Evolutionary conservation across 768 basidiomycete species (phyloP).

Genomic region (Mycena galopus): DNA sequence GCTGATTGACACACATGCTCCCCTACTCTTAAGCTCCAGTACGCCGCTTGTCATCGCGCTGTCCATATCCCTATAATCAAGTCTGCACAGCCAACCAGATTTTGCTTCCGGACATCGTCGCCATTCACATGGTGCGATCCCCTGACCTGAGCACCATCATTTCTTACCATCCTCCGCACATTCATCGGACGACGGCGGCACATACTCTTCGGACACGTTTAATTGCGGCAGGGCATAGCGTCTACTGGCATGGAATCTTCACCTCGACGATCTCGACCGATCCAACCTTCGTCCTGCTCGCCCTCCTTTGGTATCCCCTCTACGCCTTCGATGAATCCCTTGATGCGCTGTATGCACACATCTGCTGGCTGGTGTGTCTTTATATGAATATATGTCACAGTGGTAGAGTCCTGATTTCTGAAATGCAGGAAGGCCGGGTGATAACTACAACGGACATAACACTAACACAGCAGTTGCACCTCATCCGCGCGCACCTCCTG

Average conservation of each 20-base stretch:
- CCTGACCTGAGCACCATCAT: constrained; percentile 55
- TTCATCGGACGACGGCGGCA: constrained; percentile 52
- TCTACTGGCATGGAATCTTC: constrained; percentile 62
- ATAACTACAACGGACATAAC: constrained; percentile 54
- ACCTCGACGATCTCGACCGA: constrained; percentile 51
- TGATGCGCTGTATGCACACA: constrained; percentile 64
- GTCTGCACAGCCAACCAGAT: constrained; percentile 44
- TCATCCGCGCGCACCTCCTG: constrained; percentile 68
- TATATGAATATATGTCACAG: not conserved
- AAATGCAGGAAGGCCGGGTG: constrained; percentile 58
- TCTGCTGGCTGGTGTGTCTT: constrained; percentile 58
- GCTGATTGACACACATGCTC: constrained; percentile 66
- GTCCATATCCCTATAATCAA: not conserved
- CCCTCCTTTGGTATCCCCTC: constrained; percentile 69
- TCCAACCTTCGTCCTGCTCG: constrained; percentile 67
- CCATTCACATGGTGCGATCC: constrained; percentile 66
- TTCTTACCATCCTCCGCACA: constrained; percentile 55
- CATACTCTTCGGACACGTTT: constrained; percentile 51
- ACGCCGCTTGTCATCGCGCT: not conserved
- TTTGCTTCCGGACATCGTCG: constrained; percentile 62
- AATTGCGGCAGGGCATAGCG: constrained; percentile 52
- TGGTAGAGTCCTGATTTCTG: not conserved
- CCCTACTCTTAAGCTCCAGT: constrained; percentile 58
- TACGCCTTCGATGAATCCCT: constrained; percentile 74
- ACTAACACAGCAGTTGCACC: constrained; percentile 67